These are phyloP conservation scores for Colletotrichum tropicicola DNA, from an alignment of 2,329 filamentous ascomycete species.

Conservation along the genomic window DNA sequence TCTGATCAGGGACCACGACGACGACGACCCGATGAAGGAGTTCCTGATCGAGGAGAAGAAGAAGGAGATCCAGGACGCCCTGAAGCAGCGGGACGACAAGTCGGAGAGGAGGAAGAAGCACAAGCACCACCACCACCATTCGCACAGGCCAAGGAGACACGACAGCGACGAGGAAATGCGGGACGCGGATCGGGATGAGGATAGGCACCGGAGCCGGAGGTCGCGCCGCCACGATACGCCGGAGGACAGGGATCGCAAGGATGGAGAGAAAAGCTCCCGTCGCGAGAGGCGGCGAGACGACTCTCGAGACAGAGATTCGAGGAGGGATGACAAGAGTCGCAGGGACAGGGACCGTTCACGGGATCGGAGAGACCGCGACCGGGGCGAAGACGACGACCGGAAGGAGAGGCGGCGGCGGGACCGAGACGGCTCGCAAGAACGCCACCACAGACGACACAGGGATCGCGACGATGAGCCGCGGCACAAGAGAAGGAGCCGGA, in stretches of 20 bases:
- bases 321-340: conserved; percentile 36
- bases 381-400: conserved; percentile 25
- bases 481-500: conserved; percentile 29
- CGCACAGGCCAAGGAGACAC: conserved; percentile 50
- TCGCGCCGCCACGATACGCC: conserved; percentile 50
- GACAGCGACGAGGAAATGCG: conserved; percentile 36
- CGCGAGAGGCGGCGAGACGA: conserved; percentile 37
- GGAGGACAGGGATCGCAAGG: conserved; percentile 35
- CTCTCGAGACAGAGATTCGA: conserved; percentile 41
- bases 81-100: conserved; percentile 59
- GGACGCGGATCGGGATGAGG: conserved; percentile 40
- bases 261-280: conserved; percentile 34
- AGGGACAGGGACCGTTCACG: conserved; percentile 34
- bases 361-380: conserved; percentile 33
- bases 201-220: conserved; percentile 37
- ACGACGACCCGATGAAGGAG: conserved; percentile 97
- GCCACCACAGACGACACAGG: conserved; percentile 18
- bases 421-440: conserved; percentile 40
- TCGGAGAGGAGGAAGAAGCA: conserved; percentile 60
- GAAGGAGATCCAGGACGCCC: conserved; percentile 81
- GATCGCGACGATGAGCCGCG: conserved; percentile 34
- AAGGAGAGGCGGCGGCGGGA: conserved; percentile 39
- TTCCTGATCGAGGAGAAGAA: conserved; percentile 92
- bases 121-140: conserved; percentile 56
- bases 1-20: conserved; percentile 83